Percentiles rank a stretch among this genome's conserved stretches.
Evolutionary conservation across 2,329 filamentous ascomycete genomes (phyloP).

Genomic region (Paecilomyces sp.): DNA sequence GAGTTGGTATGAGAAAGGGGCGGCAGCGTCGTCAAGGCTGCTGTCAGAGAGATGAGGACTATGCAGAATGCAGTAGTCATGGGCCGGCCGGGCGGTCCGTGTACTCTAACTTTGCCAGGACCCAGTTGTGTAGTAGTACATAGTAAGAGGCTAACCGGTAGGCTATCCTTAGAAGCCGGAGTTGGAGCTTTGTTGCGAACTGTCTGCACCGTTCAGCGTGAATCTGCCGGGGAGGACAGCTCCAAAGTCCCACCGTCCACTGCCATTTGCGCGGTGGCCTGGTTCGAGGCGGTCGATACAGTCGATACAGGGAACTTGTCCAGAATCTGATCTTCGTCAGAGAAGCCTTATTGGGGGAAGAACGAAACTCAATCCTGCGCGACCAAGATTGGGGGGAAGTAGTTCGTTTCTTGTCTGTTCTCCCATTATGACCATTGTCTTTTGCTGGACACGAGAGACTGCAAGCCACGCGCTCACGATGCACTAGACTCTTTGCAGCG

Average conservation of each 20-base stretch:
- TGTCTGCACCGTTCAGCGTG: not conserved
- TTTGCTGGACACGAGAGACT: not conserved
- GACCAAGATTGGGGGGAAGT: not conserved
- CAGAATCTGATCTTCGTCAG: not conserved
- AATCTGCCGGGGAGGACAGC: not conserved
- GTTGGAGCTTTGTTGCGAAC: not conserved
- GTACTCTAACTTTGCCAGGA: not conserved
- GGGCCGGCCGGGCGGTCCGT: not conserved
- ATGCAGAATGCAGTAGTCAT: not conserved
- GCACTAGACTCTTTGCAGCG: not conserved
- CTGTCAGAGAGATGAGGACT: not conserved
- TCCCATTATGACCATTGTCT: too few species aligned
- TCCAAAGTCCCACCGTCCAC: not conserved
- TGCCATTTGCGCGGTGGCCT: not conserved
- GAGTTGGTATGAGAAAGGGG: not conserved
- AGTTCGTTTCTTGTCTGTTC: not conserved
- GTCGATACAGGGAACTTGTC: not conserved
- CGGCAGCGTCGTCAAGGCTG: not conserved
- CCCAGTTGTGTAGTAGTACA: not conserved
- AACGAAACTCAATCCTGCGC: not conserved
- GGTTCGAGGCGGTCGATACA: not conserved
- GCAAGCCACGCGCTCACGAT: not conserved
- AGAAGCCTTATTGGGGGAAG: not conserved
- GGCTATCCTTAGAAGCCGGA: not conserved
- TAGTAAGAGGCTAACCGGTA: not conserved